A percentile compares a stretch with the other conserved stretches of the same genome.
These are phyloP conservation scores for Phytophthora lateralis DNA, from an alignment of 352 stramenopile genomes.

Conservation along the genomic window DNA sequence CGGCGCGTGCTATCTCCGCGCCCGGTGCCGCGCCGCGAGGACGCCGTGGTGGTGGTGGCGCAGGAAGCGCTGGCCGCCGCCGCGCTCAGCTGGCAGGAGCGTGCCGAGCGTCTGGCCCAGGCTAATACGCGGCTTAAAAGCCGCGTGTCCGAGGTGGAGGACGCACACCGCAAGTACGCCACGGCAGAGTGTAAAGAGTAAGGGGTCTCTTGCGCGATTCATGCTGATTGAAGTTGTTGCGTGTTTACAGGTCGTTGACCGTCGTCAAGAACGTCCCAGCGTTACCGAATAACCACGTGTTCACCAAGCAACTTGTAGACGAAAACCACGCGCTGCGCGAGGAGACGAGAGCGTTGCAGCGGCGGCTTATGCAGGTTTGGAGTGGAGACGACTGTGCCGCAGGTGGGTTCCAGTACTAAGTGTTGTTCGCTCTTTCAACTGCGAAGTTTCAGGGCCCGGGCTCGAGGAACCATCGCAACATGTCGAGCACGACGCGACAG, in stretches of 20 bases:
- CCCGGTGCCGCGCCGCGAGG: conserved; percentile 1
- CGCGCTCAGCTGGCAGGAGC: conserved; percentile 47
- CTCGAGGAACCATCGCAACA: conserved; percentile 7
- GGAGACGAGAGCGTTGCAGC: conserved; percentile 41
- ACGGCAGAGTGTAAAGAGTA: neutral
- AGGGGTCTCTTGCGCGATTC: neutral
- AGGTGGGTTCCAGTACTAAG: neutral
- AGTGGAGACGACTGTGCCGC: neutral
- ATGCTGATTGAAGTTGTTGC: conserved; percentile 7
- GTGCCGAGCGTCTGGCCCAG: conserved; percentile 40
- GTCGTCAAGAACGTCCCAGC: conserved; percentile 58
- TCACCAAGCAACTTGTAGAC: conserved; percentile 67
- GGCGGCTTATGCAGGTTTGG: conserved; percentile 48
- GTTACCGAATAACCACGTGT: conserved; percentile 69
- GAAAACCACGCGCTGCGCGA: conserved; percentile 56
- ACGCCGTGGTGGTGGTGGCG: conserved; percentile 42
- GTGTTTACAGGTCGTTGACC: conserved; percentile 39
- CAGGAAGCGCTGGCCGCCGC: conserved; percentile 37
- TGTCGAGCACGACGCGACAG: neutral
- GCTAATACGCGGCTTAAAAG: conserved; percentile 45
- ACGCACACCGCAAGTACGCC: conserved; percentile 43
- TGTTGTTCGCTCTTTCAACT: neutral
- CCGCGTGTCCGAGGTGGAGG: conserved; percentile 37
- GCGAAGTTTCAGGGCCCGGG: conserved; percentile 25
- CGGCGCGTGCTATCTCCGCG: conserved; percentile 22